Evolutionary conservation across 2,329 filamentous ascomycete genomes (phyloP), one percentile per base, ranked within the genome.

Genomic region (Penicillium sp.): DNA sequence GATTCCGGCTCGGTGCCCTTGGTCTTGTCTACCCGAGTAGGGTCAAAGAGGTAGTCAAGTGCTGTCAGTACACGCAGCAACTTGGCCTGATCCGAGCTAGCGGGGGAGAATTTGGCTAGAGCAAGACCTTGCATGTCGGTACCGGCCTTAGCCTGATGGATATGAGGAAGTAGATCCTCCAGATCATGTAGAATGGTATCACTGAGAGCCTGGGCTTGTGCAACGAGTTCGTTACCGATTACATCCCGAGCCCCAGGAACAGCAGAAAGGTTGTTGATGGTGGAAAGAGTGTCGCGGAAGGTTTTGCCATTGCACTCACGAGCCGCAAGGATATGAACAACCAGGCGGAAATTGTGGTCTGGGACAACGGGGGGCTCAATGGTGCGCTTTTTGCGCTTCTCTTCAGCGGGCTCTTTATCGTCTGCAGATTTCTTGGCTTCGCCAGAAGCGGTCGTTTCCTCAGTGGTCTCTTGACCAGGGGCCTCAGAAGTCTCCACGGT

Each of bases 251-350:
- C 92, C 11, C 89, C 91, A 14, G 93, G 92, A 57, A 99, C 94
- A 38, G 90, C 88, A 5, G 92, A 97, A 42, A 99, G 83, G 68
- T 97, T 97, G 78, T 96, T 97, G 79, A 99, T 96, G n/a, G 95
- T 95, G 14, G 93, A 94, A 50, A 99, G 84, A 0, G 94, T 97
- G 73, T 97, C 95, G 70, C 94, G 90, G 82, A 99, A 99, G 0
- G 94, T 97, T 80, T 96, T 97, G 59, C 91, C 92, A 69, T 91
- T 96, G 76, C 94, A 99, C 74, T 99, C 94, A 46, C 92, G 89
- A 59, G 93, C 93, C 42, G 96, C 91, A 62, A 99, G 90, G 54
- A 99, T 96, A 71, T 94, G 94, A 64, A 97, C 90, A n/a, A 99
- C 92, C 54, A 97, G 81, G 55, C 90, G 90, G 53, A 99, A 83